A percentile compares a stretch with the other conserved stretches of the same genome.
phyloP scores from a whole-genome alignment of 352 stramenopile genomes.

The Phytophthora multivora region DNA sequence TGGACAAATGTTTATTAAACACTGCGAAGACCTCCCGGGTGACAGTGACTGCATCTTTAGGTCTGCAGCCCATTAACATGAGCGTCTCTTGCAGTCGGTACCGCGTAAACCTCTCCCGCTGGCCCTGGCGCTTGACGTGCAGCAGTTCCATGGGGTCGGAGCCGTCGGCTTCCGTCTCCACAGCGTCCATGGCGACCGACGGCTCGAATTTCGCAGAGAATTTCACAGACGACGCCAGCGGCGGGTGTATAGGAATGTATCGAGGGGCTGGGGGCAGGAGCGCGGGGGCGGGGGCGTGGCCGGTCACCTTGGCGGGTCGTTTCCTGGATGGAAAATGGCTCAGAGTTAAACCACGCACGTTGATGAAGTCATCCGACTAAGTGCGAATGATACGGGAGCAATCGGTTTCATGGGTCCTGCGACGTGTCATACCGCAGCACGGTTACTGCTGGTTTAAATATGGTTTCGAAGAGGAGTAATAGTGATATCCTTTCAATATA shows the following conservation, averaged over 20 bases:
- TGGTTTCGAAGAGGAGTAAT: neutral
- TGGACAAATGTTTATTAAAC: constrained; percentile 60
- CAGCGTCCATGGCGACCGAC: constrained; percentile 47
- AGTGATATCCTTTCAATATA: neutral
- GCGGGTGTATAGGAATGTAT: constrained; percentile 14
- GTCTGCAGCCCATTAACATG: constrained; percentile 87
- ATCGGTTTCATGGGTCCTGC: constrained; percentile 9
- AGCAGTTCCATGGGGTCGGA: constrained; percentile 86
- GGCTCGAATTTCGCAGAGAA: neutral
- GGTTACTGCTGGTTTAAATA: neutral
- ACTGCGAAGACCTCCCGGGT: constrained; percentile 70
- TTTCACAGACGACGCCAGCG: neutral
- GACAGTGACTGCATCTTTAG: constrained; percentile 73
- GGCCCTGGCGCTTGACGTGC: constrained; percentile 53
- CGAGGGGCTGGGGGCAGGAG: constrained; percentile 1
- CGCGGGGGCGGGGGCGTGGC: constrained; percentile 21
- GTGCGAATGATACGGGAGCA: constrained; percentile 7
- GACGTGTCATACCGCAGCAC: constrained; percentile 1
- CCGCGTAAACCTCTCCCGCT: constrained; percentile 73
- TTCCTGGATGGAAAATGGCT: constrained; percentile 15
- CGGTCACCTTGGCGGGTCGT: constrained; percentile 22
- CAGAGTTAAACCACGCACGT: neutral
- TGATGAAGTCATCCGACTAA: neutral
- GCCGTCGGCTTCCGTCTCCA: constrained; percentile 56
- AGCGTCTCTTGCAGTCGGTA: constrained; percentile 88